Evolutionary conservation across 345 rosid species (phyloP).

Genomic region (Rhodomyrtus tomentosa): DNA sequence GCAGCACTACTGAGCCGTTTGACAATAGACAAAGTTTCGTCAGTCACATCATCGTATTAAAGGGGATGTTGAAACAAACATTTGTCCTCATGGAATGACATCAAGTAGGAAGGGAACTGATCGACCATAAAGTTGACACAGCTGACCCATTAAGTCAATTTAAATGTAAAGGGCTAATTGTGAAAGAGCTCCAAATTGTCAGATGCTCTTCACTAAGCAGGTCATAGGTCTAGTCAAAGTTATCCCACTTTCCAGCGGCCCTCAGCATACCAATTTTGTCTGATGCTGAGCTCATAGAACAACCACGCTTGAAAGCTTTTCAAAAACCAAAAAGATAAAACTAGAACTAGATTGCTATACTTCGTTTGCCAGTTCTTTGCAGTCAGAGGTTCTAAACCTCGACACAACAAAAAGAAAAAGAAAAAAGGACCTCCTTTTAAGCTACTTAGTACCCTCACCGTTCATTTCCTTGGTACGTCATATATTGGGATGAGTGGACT

Average conservation of each 20-base stretch:
- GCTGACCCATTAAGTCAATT: background rate
- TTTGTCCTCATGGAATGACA: background rate
- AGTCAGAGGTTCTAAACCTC: background rate
- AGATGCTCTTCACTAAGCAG: background rate
- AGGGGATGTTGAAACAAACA: background rate
- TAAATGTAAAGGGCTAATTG: background rate
- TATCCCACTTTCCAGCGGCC: background rate
- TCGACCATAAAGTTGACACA: background rate
- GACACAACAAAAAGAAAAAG: background rate
- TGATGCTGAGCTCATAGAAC: background rate
- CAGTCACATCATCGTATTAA: background rate
- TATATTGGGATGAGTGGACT: too few relatives aligned
- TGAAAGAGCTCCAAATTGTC: background rate
- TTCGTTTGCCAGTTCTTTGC: background rate
- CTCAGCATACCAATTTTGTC: background rate
- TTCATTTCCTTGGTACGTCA: too few relatives aligned
- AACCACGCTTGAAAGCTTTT: background rate
- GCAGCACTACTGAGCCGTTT: background rate
- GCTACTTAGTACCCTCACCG: background rate
- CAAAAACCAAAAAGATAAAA: background rate
- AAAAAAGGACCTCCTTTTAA: background rate
- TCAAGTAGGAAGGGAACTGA: background rate
- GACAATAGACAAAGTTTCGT: background rate
- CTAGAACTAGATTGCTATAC: background rate
- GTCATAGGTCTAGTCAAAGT: background rate